A percentile compares a stretch with the other conserved stretches of the same genome.
phyloP scores from a whole-genome alignment of 2,329 filamentous ascomycete genomes.

The Fusarium sp. region DNA sequence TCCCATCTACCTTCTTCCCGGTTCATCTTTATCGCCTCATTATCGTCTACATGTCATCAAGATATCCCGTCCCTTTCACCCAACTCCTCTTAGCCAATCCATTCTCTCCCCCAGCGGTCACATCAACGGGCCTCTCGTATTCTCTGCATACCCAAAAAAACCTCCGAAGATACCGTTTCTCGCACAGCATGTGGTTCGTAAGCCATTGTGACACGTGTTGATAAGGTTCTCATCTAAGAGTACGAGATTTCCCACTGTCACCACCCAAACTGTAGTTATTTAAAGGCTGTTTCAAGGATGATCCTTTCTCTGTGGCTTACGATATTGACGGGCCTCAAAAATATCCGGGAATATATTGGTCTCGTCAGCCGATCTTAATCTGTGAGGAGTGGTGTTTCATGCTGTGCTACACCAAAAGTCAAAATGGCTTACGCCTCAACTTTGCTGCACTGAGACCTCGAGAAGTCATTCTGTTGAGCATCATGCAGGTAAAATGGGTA shows the following conservation, averaged over 20 bases:
- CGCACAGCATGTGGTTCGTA: background rate
- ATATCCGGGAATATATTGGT: background rate
- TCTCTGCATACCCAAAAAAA: background rate
- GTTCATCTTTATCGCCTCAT: background rate
- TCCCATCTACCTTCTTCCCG: background rate
- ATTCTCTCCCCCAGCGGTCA: background rate
- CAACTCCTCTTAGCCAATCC: background rate
- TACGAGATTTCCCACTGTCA: background rate
- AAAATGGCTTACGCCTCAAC: background rate
- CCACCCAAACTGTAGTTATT: background rate
- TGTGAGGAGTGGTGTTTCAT: background rate
- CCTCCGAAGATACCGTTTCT: background rate
- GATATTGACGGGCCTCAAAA: background rate
- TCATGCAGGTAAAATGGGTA: background rate
- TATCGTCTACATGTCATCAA: conserved; percentile 11
- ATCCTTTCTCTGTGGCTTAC: background rate
- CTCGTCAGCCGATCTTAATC: background rate
- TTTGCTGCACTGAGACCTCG: background rate
- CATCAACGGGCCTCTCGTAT: background rate
- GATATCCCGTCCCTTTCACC: background rate
- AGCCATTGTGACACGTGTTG: conserved; percentile 5
- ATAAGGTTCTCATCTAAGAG: background rate
- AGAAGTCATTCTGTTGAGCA: too few relatives aligned
- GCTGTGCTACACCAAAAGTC: background rate
- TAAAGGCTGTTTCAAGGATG: background rate